Evolutionary conservation across 805 yeast genomes (phyloP).

Genomic region (Maudiozyma turicensis): DNA sequence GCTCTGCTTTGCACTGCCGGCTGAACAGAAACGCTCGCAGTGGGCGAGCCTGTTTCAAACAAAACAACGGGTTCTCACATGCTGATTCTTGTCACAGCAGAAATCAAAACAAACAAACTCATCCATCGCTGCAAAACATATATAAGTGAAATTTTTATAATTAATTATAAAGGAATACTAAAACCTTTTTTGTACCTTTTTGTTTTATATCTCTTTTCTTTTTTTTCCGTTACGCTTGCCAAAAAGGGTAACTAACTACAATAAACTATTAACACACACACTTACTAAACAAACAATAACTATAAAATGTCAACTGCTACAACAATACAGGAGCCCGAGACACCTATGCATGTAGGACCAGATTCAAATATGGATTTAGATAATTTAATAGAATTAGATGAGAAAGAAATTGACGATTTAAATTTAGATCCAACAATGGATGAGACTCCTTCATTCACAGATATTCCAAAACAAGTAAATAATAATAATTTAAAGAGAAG

Average conservation of each 20-base stretch:
- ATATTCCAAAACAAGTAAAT: not conserved
- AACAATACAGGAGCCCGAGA: constrained; percentile 17
- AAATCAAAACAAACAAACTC: too few species aligned
- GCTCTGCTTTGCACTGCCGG: not conserved
- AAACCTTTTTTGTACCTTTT: too few species aligned
- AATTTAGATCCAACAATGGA: constrained; percentile 19
- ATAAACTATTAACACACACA: not conserved
- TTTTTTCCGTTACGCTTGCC: too few species aligned
- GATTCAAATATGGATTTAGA: constrained; percentile 19
- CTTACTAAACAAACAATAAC: not conserved
- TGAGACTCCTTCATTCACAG: constrained; percentile 7
- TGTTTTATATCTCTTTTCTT: too few species aligned
- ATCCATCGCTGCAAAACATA: too few species aligned
- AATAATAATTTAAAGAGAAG: not conserved
- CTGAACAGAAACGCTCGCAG: not conserved
- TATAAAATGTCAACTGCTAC: not conserved
- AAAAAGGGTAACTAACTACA: too few species aligned
- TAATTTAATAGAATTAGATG: constrained; percentile 20
- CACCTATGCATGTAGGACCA: constrained; percentile 25
- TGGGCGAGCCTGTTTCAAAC: too few species aligned
- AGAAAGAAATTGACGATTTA: constrained; percentile 21
- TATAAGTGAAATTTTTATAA: too few species aligned
- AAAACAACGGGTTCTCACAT: too few species aligned
- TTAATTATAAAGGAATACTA: too few species aligned
- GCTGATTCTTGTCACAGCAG: too few species aligned